A percentile compares a stretch with the other conserved stretches of the same genome.
Evolutionary conservation across 208 protist genomes (phyloP).

Genomic region (Plasmodiophora brassicae): DNA sequence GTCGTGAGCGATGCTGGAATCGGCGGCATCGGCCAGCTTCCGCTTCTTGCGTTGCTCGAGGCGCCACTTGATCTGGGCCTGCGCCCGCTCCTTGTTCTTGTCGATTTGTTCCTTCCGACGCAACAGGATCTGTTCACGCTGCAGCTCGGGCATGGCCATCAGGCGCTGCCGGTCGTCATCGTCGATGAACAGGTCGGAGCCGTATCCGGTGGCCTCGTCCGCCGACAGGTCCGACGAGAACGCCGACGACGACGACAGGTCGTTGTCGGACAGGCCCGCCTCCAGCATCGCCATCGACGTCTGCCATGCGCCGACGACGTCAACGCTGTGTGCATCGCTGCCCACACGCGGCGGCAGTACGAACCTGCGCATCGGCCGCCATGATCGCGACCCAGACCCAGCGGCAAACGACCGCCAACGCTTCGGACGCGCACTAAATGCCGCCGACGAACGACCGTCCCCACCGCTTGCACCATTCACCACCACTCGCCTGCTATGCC

Average conservation of each 20-base stretch:
- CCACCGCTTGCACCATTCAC: too few species aligned
- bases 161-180: neutral
- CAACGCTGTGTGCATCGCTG: too few species aligned
- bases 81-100: neutral
- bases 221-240: neutral
- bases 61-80: neutral
- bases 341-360: too few species aligned
- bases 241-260: neutral
- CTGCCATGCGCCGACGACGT: neutral
- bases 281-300: neutral
- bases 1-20: neutral
- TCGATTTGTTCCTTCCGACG: neutral
- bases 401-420: too few species aligned
- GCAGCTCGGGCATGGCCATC: constrained; percentile 15
- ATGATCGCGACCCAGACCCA: too few species aligned
- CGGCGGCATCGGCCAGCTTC: neutral
- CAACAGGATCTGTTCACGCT: neutral
- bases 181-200: constrained; percentile 3
- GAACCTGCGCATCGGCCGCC: too few species aligned
- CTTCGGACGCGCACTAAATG: too few species aligned
- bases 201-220: neutral
- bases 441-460: too few species aligned
- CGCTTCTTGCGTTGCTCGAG: neutral
- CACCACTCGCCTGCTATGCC: too few species aligned
- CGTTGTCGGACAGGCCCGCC: neutral